These are phyloP conservation scores for Silene conica DNA, from an alignment of 148 eudicot genomes.

Conservation along the genomic window DNA sequence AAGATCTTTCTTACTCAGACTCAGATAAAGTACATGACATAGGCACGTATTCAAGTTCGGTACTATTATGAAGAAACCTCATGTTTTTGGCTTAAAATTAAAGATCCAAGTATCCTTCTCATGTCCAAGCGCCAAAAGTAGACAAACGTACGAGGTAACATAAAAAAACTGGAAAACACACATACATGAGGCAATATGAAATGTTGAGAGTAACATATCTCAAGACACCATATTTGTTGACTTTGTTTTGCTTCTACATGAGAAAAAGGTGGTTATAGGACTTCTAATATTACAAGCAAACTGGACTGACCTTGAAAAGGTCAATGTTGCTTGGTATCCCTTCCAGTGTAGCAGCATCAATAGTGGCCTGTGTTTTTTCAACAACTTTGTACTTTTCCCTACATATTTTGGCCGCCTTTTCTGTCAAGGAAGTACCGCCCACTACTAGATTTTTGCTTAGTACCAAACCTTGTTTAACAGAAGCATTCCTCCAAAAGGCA, in stretches of 20 bases:
- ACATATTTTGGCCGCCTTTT: constrained; percentile 61
- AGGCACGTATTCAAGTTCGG: neutral
- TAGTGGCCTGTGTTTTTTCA: constrained; percentile 87
- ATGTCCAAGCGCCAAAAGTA: neutral
- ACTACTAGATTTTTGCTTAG: constrained; percentile 74
- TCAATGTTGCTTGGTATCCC: constrained; percentile 96
- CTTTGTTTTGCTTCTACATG: neutral
- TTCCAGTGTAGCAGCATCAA: constrained; percentile 87
- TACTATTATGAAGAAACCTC: no score
- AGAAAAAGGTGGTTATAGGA: neutral
- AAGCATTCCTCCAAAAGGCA: constrained; percentile 63
- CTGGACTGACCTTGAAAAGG: constrained; percentile 68
- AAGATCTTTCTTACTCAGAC: no score
- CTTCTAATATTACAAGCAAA: neutral
- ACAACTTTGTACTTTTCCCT: constrained; percentile 52
- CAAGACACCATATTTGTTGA: neutral
- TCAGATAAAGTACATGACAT: neutral
- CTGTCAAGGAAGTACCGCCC: constrained; percentile 61
- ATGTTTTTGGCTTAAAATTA: no score
- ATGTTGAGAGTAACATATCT: neutral
- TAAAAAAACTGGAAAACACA: neutral
- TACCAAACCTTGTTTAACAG: constrained; percentile 47
- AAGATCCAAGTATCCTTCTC: neutral
- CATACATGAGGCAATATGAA: neutral
- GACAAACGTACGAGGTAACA: neutral